A percentile compares a stretch with the other conserved stretches of the same genome.
These are phyloP conservation scores for Hymenoscyphus linearis DNA, from an alignment of 2,329 filamentous ascomycete species.

Conservation along the genomic window DNA sequence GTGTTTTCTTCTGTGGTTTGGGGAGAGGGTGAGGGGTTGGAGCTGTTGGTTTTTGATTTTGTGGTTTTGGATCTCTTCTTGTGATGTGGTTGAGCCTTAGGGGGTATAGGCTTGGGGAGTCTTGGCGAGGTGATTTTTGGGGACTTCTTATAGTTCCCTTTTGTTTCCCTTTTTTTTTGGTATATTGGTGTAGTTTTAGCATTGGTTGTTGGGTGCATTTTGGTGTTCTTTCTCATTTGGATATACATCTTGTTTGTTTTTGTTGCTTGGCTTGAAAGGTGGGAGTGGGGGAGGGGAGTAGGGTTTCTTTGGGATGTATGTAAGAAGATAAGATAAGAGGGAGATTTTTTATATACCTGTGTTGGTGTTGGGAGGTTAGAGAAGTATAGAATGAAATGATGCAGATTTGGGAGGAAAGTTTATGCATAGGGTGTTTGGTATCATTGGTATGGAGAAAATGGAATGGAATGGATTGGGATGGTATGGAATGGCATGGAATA, in stretches of 20 bases:
- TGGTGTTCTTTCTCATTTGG: neutral
- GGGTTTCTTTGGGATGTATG: neutral
- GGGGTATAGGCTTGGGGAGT: conserved; percentile 1
- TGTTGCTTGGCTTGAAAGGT: neutral
- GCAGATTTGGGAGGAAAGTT: neutral
- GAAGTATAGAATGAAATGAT: neutral
- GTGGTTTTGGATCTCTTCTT: neutral
- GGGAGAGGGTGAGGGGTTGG: neutral
- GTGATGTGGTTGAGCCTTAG: neutral
- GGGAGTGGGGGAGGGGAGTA: neutral
- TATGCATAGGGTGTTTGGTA: neutral
- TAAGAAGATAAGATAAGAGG: neutral
- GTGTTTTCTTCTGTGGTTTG: neutral
- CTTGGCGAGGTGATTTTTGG: neutral
- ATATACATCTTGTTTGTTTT: neutral
- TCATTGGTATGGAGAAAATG: neutral
- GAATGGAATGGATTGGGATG: neutral
- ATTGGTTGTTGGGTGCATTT: neutral
- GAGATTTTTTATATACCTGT: neutral
- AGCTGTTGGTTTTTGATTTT: neutral
- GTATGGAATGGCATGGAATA: neutral
- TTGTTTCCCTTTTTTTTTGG: neutral
- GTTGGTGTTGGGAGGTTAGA: neutral
- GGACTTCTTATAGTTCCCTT: neutral
- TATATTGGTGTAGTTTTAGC: neutral